Base-by-base conservation (phyloP, 495 filamentous ascomycete genomes). In the Pyrenopolyporus hunteri region DNA sequence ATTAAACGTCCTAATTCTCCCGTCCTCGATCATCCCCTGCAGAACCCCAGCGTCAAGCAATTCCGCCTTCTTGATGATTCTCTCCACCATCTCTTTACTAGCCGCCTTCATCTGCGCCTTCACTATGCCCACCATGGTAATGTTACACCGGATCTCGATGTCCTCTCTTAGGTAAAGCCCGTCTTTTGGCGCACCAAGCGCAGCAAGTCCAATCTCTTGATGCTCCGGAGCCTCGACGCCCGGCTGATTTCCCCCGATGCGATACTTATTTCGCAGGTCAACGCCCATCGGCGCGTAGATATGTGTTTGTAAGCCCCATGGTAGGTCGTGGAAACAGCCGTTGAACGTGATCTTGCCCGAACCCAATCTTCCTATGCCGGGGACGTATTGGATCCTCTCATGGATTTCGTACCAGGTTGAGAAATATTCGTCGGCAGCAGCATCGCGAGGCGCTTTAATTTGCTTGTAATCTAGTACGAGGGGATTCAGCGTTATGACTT, bases 91-190 rank as follows among this genome's bases (percentile, higher is more conserved):
- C 49, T 85, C 80, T 42, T 76, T 79, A 55, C 86, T 83, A 4
- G 87, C 80, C 53, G 85, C 82, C 67, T 87, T 88, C 57, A 89
- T 75, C 55, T 87, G 87, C 61, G 78, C 78, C 74, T 87, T 90
- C 33, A 93, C 88, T 57, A 90, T 89, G 9, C 75, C 69, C 3
- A 84, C 77, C 66, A 90, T 75, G 52, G 87, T 80, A 28, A 89
- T 72, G 61, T 91, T 91, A 76, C 85, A 89, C 65, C 82, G 82
- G 73, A 93, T 85, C 46, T 89, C 84, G 32, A 90, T 84, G 46
- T 91, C 89, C 70, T 92, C 88, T 11, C 84, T 78, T n/a, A 91
- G 69, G 70, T 89, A 92, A 4, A 93, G 76, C 0, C 89, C 89
- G 32, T 85, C 82, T 10, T 75, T 75, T 0, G 88, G 89, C 3